Evolutionary conservation across 2,329 filamentous ascomycete genomes (phyloP), one percentile per base, ranked within the genome.

Genomic region (Neonectria sp.): DNA sequence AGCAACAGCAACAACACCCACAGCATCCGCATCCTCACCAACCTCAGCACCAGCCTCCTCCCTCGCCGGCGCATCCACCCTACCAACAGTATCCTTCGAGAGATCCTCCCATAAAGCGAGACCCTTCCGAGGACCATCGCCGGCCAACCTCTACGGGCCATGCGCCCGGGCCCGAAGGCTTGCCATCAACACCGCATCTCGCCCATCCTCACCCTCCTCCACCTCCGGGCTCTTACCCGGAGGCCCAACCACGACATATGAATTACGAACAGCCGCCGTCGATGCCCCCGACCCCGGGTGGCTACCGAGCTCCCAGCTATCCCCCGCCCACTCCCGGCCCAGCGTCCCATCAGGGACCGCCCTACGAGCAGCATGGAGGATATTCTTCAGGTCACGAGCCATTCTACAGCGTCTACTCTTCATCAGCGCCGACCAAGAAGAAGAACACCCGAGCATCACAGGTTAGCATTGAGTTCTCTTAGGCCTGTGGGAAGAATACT

Each of bases 371-470:
- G 31, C 78, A 78, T 43, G 64, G 74, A 9, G 68, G 69, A 35
- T 82, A 80, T 51, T 62, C 70, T 29, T 64, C 69, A 15, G 82
- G 77, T 48, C 78, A 80, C 59, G 77, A 84, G 70, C 69, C 80
- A 51, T 79, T 82, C 62, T 80, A 82, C 65, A 79, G 76, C 29
- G 77, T 87, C 8, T 86, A 86, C 66, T 76, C 84, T 4, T 79
- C 85, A 6, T 81, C 81, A 4, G 81, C 83, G 5, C 73, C 77
- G 17, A 73, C 78, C 6, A 90, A 90, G 78, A 86, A 89, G 75
- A 91, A 91, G 80, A 88, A 89, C n/a, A 89, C 90, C 58, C 84
- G 89, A 73, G 89, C 89, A 33, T 90, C 89, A 9, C 89, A 91
- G 85, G 89, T 90, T 66, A 45, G 65, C 55, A 55, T 24, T 9